Conservation (phyloP, 1,284 basidiomycete species). For the Fomitiporia mediterranea region DNA sequence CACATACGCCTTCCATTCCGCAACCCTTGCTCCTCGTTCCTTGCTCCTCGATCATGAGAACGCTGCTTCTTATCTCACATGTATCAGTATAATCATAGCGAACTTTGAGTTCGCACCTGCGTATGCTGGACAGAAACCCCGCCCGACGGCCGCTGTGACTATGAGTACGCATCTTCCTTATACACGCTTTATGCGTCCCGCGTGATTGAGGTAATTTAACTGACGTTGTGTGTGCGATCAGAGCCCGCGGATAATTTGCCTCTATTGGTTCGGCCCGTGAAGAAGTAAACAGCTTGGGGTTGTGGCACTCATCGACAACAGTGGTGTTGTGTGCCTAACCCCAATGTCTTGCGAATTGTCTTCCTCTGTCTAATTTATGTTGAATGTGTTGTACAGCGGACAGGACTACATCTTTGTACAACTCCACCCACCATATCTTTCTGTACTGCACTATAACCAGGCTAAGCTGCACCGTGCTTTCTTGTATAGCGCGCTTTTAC, state of each 20-base stretch:
- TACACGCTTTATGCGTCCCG: no score
- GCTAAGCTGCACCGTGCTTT: no score
- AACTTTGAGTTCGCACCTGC: conserved; percentile 40
- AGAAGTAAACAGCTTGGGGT: not conserved
- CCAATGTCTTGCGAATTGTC: no score
- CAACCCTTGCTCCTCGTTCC: not conserved
- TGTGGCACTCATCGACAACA: no score
- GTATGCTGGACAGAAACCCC: conserved; percentile 35
- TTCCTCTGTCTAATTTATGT: not conserved
- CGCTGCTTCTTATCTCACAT: not conserved
- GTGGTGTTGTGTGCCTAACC: no score
- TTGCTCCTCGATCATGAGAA: not conserved
- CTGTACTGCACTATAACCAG: no score
- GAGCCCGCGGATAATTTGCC: conserved; percentile 22
- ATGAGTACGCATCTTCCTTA: conserved; percentile 33
- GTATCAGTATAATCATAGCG: conserved; percentile 34
- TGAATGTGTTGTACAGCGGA: no score
- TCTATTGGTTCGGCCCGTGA: conserved; percentile 1
- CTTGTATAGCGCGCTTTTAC: no score
- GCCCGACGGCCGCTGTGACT: conserved; percentile 38
- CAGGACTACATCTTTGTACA: no score
- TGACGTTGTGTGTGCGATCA: not conserved
- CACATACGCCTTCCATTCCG: no score
- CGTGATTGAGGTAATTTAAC: not conserved
- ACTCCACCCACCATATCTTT: no score